Percentiles rank a stretch among this genome's conserved stretches.
These are phyloP conservation scores for Bipolaris cookei DNA, from an alignment of 2,329 filamentous ascomycete genomes.

Conservation along the genomic window DNA sequence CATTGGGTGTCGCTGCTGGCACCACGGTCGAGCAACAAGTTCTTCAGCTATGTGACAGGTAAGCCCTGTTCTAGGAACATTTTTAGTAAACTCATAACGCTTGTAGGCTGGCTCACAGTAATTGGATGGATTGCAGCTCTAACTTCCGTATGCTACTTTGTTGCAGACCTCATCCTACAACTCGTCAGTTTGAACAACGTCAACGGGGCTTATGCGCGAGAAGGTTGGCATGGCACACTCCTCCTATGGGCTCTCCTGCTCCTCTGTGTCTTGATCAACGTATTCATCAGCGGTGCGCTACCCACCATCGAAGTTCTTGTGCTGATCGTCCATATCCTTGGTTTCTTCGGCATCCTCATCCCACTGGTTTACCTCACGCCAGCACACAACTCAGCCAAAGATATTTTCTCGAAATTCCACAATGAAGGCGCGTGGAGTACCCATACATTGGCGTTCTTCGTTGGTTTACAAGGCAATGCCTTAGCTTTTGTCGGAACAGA, in stretches of 20 bases:
- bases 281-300: conserved; percentile 54
- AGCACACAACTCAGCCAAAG: conserved; percentile 46
- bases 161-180: conserved; percentile 43
- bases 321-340: conserved; percentile 59
- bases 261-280: conserved; percentile 55
- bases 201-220: conserved; percentile 42
- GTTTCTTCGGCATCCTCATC: conserved; percentile 61
- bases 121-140: conserved; percentile 53
- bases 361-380: conserved; percentile 47
- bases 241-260: conserved; percentile 55
- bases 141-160: conserved; percentile 47
- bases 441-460: conserved; percentile 54
- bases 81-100: conserved; percentile 12
- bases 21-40: conserved; percentile 50
- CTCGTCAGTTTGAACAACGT: conserved; percentile 51
- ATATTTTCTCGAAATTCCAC: conserved; percentile 56
- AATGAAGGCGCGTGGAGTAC: conserved; percentile 56
- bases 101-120: conserved; percentile 53
- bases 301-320: conserved; percentile 58
- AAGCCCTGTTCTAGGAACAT: neutral
- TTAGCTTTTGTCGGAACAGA: conserved; percentile 49
- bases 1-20: conserved; percentile 54
- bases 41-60: conserved; percentile 55
- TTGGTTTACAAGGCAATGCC: conserved; percentile 51
- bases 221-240: conserved; percentile 60